phyloP scores from a whole-genome alignment of 257 asterid genomes.

The Penstemon barbatus region DNA sequence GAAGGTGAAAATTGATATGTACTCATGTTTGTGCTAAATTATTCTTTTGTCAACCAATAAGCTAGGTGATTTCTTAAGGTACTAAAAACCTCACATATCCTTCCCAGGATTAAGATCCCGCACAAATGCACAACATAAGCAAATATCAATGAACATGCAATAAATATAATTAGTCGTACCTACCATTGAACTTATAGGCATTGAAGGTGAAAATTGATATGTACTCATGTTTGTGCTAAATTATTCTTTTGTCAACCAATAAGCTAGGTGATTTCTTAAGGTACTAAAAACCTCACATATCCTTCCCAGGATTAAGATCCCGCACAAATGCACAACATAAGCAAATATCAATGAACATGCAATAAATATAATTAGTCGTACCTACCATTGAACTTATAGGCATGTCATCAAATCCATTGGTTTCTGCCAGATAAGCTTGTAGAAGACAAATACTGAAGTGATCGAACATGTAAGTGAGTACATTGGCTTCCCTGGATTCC shows the following conservation, averaged over 20 bases:
- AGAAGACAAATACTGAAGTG: slow-evolving; percentile 66
- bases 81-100: slow-evolving; percentile 1
- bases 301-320: no score
- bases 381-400: slow-evolving; percentile 94
- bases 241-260: no score
- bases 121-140: background rate
- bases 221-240: no score
- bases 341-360: slow-evolving; percentile 11
- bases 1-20: background rate
- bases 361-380: slow-evolving; percentile 47
- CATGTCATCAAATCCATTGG: slow-evolving; percentile 50
- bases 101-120: background rate
- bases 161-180: slow-evolving; percentile 56
- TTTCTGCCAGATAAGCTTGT: slow-evolving; percentile 61
- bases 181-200: slow-evolving; percentile 88
- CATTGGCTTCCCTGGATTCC: slow-evolving; percentile 66
- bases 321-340: no score
- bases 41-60: background rate
- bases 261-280: no score
- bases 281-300: no score
- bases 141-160: slow-evolving; percentile 17
- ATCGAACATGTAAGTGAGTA: slow-evolving; percentile 67
- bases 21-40: background rate
- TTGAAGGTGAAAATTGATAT: no score
- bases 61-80: slow-evolving; percentile 6